Evolutionary conservation across 2,329 filamentous ascomycete genomes (phyloP).

Genomic region (Dactylellina leptospora): DNA sequence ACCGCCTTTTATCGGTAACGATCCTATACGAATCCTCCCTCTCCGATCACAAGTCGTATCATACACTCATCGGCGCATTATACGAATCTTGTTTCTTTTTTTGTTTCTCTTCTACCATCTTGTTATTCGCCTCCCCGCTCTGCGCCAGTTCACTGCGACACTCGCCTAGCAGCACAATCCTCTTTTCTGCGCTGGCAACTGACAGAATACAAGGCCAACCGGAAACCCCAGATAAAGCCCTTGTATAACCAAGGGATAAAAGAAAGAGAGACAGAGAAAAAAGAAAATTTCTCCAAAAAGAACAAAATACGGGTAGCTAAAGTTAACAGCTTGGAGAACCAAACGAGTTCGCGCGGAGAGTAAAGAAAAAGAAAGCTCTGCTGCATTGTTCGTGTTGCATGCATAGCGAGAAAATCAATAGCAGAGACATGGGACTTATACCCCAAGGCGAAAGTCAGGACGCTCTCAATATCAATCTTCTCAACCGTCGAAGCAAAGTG

Average conservation of each 20-base stretch:
- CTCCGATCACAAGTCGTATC: not conserved
- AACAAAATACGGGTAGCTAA: conserved; percentile 6
- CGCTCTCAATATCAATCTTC: conserved; percentile 21
- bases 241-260: conserved; percentile 47
- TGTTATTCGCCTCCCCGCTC: conserved; percentile 14
- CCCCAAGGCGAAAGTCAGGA: conserved; percentile 33
- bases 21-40: conserved; percentile 9
- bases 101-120: not conserved
- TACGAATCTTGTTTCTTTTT: conserved; percentile 4
- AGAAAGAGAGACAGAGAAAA: conserved; percentile 18
- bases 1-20: conserved; percentile 37
- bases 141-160: conserved; percentile 7
- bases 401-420: conserved; percentile 22
- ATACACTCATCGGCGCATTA: conserved; percentile 9
- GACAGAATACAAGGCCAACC: conserved; percentile 25
- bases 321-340: conserved; percentile 1
- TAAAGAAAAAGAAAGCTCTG: conserved; percentile 20
- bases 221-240: conserved; percentile 21
- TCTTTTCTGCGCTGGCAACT: conserved; percentile 50
- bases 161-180: conserved; percentile 44
- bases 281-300: conserved; percentile 6
- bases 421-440: conserved; percentile 35
- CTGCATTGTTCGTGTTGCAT: conserved; percentile 34
- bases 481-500: conserved; percentile 10
- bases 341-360: conserved; percentile 10